These are phyloP conservation scores for Cylindrodendrum hubeiense DNA, from an alignment of 2,329 filamentous ascomycete genomes.

Conservation along the genomic window DNA sequence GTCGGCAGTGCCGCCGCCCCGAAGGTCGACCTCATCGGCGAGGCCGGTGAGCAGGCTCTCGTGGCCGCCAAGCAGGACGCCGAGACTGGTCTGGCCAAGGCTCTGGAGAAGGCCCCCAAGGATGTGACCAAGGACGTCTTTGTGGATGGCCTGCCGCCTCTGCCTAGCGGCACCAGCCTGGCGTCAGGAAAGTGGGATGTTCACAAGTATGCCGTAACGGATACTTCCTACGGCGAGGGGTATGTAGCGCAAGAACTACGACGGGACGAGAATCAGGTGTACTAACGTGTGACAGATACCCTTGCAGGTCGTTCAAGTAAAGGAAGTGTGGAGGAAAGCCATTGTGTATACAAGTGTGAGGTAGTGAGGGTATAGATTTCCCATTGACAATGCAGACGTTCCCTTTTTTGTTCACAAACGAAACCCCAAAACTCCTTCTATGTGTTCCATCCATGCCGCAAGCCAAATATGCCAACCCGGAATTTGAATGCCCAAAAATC, in stretches of 20 bases:
- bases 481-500: slow-evolving; percentile 16
- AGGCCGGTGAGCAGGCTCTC: slow-evolving; percentile 71
- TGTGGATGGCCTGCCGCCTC: slow-evolving; percentile 85
- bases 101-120: slow-evolving; percentile 70
- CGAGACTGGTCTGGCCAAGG: slow-evolving; percentile 77
- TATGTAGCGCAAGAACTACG: slow-evolving; percentile 59
- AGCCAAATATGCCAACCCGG: slow-evolving; percentile 10
- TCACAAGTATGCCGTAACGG: slow-evolving; percentile 74
- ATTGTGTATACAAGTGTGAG: slow-evolving; percentile 48
- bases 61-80: slow-evolving; percentile 82
- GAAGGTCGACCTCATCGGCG: slow-evolving; percentile 84
- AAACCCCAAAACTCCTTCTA: slow-evolving; percentile 17
- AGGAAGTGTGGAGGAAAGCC: slow-evolving; percentile 37
- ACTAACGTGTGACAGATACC: slow-evolving; percentile 63
- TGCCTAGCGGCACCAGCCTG: slow-evolving; percentile 78
- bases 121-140: slow-evolving; percentile 76
- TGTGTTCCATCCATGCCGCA: slow-evolving; percentile 16
- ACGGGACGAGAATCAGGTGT: not conserved
- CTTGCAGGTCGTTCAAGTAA: slow-evolving; percentile 72
- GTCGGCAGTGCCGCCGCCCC: slow-evolving; percentile 86
- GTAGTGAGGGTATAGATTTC: slow-evolving; percentile 46
- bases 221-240: slow-evolving; percentile 79
- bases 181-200: slow-evolving; percentile 69
- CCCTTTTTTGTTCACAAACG: slow-evolving; percentile 29
- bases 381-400: slow-evolving; percentile 47